Base-by-base conservation (phyloP, 2,329 filamentous ascomycete species). In the Alternaria dauci region DNA sequence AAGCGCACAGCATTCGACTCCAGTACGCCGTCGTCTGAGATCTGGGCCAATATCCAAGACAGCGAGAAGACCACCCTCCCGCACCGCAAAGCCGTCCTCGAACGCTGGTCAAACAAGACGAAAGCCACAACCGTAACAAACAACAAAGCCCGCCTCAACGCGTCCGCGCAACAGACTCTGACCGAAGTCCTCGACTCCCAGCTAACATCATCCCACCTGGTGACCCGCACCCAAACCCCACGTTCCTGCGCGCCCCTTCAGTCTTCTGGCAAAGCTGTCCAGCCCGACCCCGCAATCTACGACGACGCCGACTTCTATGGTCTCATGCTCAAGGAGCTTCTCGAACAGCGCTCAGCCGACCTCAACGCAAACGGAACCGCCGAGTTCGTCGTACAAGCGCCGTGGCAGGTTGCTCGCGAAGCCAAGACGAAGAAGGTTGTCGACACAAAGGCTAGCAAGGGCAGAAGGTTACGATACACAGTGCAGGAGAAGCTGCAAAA, bases 401-500 rank as follows among this genome's bases (percentile, higher is more conserved):
- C 76, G 7, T 89, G 89, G 82, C 87, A 89, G 18, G 88, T 91
- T 36, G 85, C 88, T 39, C 88, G 91, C 74, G 91, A 93, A 71
- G 89, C 89, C 56, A 96, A 94, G 83, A 96, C 90, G 59, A 91
- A 91, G 80, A 91, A 92, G 75, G 87, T 89, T 30, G 91, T 98
- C 5, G 95, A 99, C 77, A 94, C 94, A 20, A 95, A 94, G 76
- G 95, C 95, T 0, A 96, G 92, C 76, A 98, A 98, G 80, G 95
- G 95, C 6, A 85, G 95, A 51, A 97, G 97, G 82, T 87, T 99
- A 85, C 86, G 93, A 39, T 99, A 94, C 80, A 95, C 92, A 16
- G 93, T 97, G 46, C 94, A 98, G 75, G 94, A 98, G 82, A 98
- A 98, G 83, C 80, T 99, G 73, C 92, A 97, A 81, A 97, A 97